These are phyloP conservation scores for Neurospora terricola DNA, from an alignment of 495 filamentous ascomycete species.

Conservation along the genomic window DNA sequence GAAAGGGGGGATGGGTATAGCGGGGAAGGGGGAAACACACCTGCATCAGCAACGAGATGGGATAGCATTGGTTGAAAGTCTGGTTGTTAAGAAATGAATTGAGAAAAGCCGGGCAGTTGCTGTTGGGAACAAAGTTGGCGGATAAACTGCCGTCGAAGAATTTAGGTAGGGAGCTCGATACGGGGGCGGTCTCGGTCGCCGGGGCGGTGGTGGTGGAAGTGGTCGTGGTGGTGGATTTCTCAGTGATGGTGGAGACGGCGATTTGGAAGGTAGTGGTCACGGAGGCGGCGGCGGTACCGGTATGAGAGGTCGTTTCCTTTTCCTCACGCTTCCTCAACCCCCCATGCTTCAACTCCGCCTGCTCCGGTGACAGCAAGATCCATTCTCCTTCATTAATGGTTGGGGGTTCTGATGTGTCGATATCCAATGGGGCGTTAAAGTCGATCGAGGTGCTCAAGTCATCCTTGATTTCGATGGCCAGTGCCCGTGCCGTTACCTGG, in stretches of 20 bases:
- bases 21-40: slow-evolving; percentile 24
- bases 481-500: slow-evolving; percentile 16
- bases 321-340: not conserved
- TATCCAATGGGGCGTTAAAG: slow-evolving; percentile 9
- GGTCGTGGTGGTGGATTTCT: slow-evolving; percentile 10
- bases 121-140: slow-evolving; percentile 51
- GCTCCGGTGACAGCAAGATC: slow-evolving; percentile 29
- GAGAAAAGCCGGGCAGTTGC: slow-evolving; percentile 58
- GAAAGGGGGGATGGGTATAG: too few relatives aligned
- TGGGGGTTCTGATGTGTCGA: slow-evolving; percentile 26
- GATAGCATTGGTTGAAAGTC: slow-evolving; percentile 59
- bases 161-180: slow-evolving; percentile 43
- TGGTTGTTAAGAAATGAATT: slow-evolving; percentile 49
- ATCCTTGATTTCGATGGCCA: too few relatives aligned
- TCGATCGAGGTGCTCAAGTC: not conserved
- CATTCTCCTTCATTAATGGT: slow-evolving; percentile 23
- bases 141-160: slow-evolving; percentile 64
- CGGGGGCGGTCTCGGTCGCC: not conserved
- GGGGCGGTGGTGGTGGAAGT: slow-evolving; percentile 14
- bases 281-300: not conserved
- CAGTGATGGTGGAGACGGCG: slow-evolving; percentile 24
- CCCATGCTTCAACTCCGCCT: slow-evolving; percentile 9
- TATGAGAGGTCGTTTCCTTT: not conserved
- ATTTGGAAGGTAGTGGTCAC: slow-evolving; percentile 27
- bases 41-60: slow-evolving; percentile 64